Evolutionary conservation across 106 monocot genomes (phyloP).

Genomic region (Dendrobium nobile): DNA sequence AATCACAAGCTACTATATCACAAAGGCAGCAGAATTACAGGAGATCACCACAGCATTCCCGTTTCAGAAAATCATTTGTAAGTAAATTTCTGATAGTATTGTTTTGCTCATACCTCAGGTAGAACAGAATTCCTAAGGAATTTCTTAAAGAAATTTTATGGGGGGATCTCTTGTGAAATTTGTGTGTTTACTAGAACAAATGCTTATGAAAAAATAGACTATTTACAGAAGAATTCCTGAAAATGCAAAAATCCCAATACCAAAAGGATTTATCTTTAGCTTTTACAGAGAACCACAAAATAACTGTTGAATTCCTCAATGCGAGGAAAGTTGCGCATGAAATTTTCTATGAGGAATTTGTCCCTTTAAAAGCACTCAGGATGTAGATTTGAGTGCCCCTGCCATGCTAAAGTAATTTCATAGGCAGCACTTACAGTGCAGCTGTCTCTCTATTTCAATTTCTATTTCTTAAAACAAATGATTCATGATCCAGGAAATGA

Average conservation of each 20-base stretch:
- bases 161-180: background rate
- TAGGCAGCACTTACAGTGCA: background rate
- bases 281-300: background rate
- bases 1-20: conserved; percentile 9
- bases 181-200: background rate
- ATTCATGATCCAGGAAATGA: conserved; percentile 39
- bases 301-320: background rate
- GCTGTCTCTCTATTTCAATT: background rate
- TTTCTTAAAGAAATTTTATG: too few species aligned
- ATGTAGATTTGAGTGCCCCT: background rate
- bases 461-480: background rate
- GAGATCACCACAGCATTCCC: conserved; percentile 34
- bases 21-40: conserved; percentile 11
- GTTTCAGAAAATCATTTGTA: conserved; percentile 36
- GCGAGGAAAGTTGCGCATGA: too few species aligned
- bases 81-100: conserved; percentile 7
- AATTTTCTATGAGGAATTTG: background rate
- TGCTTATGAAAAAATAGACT: background rate
- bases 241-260: background rate
- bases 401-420: too few species aligned
- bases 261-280: background rate
- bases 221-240: background rate
- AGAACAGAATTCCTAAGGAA: background rate
- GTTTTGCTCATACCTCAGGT: background rate
- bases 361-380: background rate